Base-by-base conservation (phyloP, 164 flowering plant genomes). In the Amborella trichopoda region DNA sequence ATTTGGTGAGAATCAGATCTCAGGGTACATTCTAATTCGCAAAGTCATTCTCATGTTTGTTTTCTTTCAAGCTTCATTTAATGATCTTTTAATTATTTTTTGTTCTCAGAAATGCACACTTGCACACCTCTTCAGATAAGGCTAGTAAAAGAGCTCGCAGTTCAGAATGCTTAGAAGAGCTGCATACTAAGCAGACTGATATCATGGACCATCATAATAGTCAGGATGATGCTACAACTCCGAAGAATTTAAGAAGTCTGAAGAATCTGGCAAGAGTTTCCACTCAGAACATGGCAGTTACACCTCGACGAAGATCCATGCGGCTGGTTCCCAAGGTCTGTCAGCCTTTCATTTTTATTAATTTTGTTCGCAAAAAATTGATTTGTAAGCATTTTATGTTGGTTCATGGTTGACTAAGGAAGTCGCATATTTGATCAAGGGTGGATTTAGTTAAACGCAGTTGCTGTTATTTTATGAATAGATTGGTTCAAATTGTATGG, bases 251-350 rank as follows among this genome's bases (percentile, higher is more conserved):
- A 52, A 64, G 68, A 60, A 63, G 68, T 39, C 23, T 39, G 25
- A 62, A 55, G 43, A 49, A 44, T 55, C 19, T 20, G 23, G 55
- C 55, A 32, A 41, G 50, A 27, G 34, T 9, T 8, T 30, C 34
- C 9, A 30, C 11, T 30, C 9, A 30, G 11, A 30, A 8, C 34
- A 30, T 30, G 34, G 46, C 26, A 43, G 22, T 52, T 33, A 56
- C 55, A 33, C 53, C 30, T 32, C 76, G 67, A 3, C 54, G 76
- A 51, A 63, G 79, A 56, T 71, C 79, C 26, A 54, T 18, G 56
- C 59, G 76, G 63, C 70, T 74, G 27, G 55, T 63, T 21, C 40
- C 76, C 27, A 61, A 74, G 72, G 74, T 71, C 39, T 43, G 32
- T 8, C 14, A 14, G 14, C 14, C 5, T 23, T n/a, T 24, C n/a